Percentiles rank a stretch among this genome's conserved stretches.
Evolutionary conservation across 1,139 yeast genomes (phyloP).

Genomic region (Blastobotrys proliferans): DNA sequence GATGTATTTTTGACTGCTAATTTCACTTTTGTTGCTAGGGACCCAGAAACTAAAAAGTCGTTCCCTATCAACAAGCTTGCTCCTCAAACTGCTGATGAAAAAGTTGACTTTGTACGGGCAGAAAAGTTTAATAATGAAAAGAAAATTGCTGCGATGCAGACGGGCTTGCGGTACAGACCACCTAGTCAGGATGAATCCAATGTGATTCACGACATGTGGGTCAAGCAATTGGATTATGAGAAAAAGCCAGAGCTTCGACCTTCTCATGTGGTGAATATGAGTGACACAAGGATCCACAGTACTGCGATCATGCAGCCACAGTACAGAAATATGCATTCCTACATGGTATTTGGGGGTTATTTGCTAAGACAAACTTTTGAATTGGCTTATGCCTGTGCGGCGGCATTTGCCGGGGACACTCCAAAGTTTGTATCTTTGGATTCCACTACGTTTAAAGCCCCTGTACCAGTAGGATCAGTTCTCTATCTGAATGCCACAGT

Average conservation of each 20-base stretch:
- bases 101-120: slow-evolving; percentile 82
- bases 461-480: slow-evolving; percentile 93
- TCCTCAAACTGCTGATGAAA: slow-evolving; percentile 69
- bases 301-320: slow-evolving; percentile 94
- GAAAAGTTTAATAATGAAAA: slow-evolving; percentile 85
- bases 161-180: slow-evolving; percentile 53
- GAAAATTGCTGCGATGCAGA: slow-evolving; percentile 66
- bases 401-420: slow-evolving; percentile 75
- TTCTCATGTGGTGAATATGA: slow-evolving; percentile 53
- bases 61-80: slow-evolving; percentile 78
- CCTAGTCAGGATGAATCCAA: slow-evolving; percentile 67
- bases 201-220: slow-evolving; percentile 75
- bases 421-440: slow-evolving; percentile 89
- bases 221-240: slow-evolving; percentile 24
- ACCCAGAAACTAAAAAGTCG: slow-evolving; percentile 82
- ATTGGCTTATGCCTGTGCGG: slow-evolving; percentile 87
- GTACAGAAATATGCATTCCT: slow-evolving; percentile 88
- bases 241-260: slow-evolving; percentile 34
- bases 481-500: slow-evolving; percentile 75
- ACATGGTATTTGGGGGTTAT: slow-evolving; percentile 93
- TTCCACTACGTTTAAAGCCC: slow-evolving; percentile 85
- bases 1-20: slow-evolving; percentile 75
- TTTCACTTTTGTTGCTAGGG: slow-evolving; percentile 92
- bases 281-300: slow-evolving; percentile 63
- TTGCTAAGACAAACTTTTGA: slow-evolving; percentile 88